Base-by-base conservation (phyloP, 257 asterid genomes). In the Solanum clarkiae region DNA sequence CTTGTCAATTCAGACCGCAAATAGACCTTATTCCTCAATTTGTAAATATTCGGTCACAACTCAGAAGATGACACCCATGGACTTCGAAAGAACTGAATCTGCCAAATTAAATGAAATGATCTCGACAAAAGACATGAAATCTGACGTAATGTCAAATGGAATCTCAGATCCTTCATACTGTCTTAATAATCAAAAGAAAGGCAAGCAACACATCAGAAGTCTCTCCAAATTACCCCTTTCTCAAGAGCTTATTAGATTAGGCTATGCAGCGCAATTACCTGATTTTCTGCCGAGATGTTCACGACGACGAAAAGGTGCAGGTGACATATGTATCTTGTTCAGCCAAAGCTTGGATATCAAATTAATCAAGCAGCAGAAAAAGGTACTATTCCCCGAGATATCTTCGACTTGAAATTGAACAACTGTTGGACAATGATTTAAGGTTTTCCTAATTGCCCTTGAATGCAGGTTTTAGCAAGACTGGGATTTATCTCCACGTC, bases 181-280 rank as follows among this genome's bases (percentile, higher is more conserved):
- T 57, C 68, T 84, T 80, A 86, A 87, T 66, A 87, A 65, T 81
- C 84, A 84, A 60, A 86, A 81, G 83, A 86, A 87, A 80, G 82
- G 70, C 86, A 90, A 82, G 84, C 72, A 57, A 44, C 86, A 42
- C 82, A 87, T 83, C 77, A 72, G 81, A 74, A 79, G 80, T 79
- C 54, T 74, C 77, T 86, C 94, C 59, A 93, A 85, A 75, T 84
- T 96, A 87, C 91, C 93, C 74, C 90, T 93, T 63, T 87, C 84
- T 83, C 94, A 90, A 86, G 99, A 96, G 90, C 97, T 94, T 69
- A 18, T 32, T 20, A 93, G 93, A 90, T 88, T 94, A 90, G 97
- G 97, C 57, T 88, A 87, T 87, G 26, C 66, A 9, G 87, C 90
- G 44, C 88, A 90, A 63, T 85, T 88, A 40, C 97, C 98, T 47